Evolutionary conservation across 129 eudicot genomes (phyloP).

Genomic region (Helianthus tuberosus): DNA sequence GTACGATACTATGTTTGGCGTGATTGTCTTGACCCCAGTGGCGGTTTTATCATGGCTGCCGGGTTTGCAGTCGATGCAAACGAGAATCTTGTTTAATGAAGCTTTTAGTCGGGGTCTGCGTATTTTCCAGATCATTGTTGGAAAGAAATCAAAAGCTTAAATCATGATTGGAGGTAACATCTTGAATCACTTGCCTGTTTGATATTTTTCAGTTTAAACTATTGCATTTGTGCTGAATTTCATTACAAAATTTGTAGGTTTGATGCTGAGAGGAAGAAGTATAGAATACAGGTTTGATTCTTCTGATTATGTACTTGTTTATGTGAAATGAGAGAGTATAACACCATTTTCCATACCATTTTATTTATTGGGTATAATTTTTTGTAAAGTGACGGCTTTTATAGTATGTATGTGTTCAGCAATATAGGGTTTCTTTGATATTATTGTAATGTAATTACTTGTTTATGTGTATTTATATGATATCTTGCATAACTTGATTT

Average conservation of each 20-base stretch:
- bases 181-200: neutral
- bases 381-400: slow-evolving; percentile 11
- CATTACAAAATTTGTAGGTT: slow-evolving; percentile 18
- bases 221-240: slow-evolving; percentile 19
- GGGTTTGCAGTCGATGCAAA: slow-evolving; percentile 96
- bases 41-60: slow-evolving; percentile 91
- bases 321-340: slow-evolving; percentile 14
- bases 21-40: slow-evolving; percentile 80
- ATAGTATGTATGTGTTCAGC: neutral
- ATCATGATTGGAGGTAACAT: slow-evolving; percentile 44
- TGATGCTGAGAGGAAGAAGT: slow-evolving; percentile 17
- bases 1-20: slow-evolving; percentile 84
- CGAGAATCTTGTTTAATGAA: slow-evolving; percentile 93
- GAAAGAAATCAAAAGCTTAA: slow-evolving; percentile 65
- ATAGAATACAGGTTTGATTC: slow-evolving; percentile 25
- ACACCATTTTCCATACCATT: neutral
- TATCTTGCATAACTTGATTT: neutral
- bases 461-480: neutral
- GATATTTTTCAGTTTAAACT: neutral
- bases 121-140: slow-evolving; percentile 73
- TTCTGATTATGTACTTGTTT: slow-evolving; percentile 16
- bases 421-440: neutral
- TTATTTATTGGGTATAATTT: slow-evolving; percentile 4
- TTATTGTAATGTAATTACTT: slow-evolving; percentile 1
- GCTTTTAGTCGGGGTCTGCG: slow-evolving; percentile 92